Evolutionary conservation across 345 rosid species (phyloP).

Genomic region (Abelmoschus esculentus): DNA sequence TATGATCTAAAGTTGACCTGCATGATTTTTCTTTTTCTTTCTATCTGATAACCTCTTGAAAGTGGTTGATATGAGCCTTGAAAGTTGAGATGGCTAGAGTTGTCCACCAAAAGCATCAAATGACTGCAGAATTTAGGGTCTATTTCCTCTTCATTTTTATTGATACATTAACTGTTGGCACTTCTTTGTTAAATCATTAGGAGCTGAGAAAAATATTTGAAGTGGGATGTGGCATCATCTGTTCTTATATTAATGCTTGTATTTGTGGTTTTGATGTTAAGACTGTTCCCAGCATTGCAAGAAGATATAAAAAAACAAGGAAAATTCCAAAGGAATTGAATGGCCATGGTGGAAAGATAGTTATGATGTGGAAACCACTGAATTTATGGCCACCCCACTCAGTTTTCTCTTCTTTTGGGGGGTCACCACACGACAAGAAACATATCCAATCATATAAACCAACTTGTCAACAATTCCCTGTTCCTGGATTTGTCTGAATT

Average conservation of each 20-base stretch:
- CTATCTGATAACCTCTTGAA: slow-evolving; percentile 6
- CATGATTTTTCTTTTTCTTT: not conserved
- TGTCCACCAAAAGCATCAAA: slow-evolving; percentile 5
- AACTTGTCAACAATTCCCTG: not conserved
- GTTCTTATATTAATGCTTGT: slow-evolving; percentile 2
- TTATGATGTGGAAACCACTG: slow-evolving; percentile 52
- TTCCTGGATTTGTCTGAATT: slow-evolving; percentile 2
- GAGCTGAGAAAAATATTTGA: slow-evolving; percentile 15
- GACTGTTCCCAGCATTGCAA: slow-evolving; percentile 17
- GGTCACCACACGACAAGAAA: not conserved
- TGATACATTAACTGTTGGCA: slow-evolving; percentile 3
- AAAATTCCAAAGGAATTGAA: slow-evolving; percentile 1
- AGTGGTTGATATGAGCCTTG: slow-evolving; percentile 3
- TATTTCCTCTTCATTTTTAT: not conserved
- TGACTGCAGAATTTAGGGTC: not conserved
- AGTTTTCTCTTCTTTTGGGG: not conserved
- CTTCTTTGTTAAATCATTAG: slow-evolving; percentile 14
- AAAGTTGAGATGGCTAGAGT: slow-evolving; percentile 1
- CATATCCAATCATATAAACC: not conserved
- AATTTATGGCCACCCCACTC: slow-evolving; percentile 48
- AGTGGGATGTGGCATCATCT: slow-evolving; percentile 40
- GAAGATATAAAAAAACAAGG: not conserved
- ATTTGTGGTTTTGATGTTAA: slow-evolving; percentile 26
- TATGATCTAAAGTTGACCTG: slow-evolving; percentile 1
- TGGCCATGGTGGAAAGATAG: slow-evolving; percentile 15